A percentile compares a stretch with the other conserved stretches of the same genome.
These are phyloP conservation scores for Paramecium octaurelia DNA, from an alignment of 73 alveolate species.

Conservation along the genomic window DNA sequence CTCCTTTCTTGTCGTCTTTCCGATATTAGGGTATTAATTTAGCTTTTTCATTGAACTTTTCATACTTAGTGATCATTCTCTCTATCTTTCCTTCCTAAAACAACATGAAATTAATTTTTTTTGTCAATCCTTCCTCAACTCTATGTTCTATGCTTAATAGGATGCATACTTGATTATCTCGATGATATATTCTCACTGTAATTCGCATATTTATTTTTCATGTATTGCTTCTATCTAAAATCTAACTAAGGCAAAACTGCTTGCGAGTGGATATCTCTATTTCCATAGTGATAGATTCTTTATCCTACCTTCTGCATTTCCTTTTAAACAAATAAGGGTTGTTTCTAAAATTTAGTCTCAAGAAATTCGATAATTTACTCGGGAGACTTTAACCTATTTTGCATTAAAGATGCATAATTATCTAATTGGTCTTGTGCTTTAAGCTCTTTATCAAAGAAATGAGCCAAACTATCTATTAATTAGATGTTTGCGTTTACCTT, in stretches of 20 bases:
- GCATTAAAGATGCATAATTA: neutral
- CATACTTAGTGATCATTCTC: slow-evolving; percentile 37
- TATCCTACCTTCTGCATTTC: neutral
- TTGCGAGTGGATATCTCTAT: neutral
- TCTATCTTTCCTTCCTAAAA: slow-evolving; percentile 40
- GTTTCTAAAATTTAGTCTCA: neutral
- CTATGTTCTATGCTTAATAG: neutral
- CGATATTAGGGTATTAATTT: slow-evolving; percentile 3
- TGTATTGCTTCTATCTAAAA: neutral
- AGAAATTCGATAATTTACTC: neutral
- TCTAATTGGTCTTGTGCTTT: neutral
- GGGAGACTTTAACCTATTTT: neutral
- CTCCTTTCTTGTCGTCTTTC: slow-evolving; percentile 10
- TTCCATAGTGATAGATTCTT: neutral
- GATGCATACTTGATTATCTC: neutral
- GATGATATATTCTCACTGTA: neutral
- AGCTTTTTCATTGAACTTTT: slow-evolving; percentile 22
- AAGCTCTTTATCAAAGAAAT: neutral
- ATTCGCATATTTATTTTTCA: neutral
- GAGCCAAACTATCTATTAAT: neutral
- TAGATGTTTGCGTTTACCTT: neutral
- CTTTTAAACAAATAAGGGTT: slow-evolving; percentile 9
- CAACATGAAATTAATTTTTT: neutral
- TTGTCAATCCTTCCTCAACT: neutral
- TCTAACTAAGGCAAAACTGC: neutral